Evolutionary conservation across 2,329 filamentous ascomycete species (phyloP).

Genomic region (Fusarium tricinctum): DNA sequence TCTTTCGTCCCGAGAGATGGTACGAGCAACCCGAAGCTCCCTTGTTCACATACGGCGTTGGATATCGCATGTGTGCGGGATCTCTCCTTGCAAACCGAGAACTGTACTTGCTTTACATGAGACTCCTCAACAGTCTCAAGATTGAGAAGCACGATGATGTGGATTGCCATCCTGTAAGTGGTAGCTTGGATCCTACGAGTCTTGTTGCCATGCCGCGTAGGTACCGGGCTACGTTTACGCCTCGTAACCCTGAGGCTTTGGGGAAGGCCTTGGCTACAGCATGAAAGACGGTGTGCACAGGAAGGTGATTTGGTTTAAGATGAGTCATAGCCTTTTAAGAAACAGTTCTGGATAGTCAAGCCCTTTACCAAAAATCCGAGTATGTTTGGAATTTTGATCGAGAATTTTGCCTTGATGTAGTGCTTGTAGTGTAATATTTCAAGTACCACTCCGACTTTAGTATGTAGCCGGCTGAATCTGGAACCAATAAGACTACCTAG

Average conservation of each 20-base stretch:
- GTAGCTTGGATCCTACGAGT: constrained; percentile 72
- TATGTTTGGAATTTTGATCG: too few relatives aligned
- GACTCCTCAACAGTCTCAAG: constrained; percentile 72
- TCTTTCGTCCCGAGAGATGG: constrained; percentile 72
- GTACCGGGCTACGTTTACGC: constrained; percentile 71
- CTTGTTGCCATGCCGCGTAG: constrained; percentile 71
- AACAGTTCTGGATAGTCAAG: too few relatives aligned
- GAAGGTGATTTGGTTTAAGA: too few relatives aligned
- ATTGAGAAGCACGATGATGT: constrained; percentile 67
- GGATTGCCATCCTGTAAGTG: constrained; percentile 70
- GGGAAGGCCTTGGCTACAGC: constrained; percentile 27
- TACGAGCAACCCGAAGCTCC: constrained; percentile 69
- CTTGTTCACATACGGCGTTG: constrained; percentile 75
- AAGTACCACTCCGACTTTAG: too few relatives aligned
- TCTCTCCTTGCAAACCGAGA: constrained; percentile 70
- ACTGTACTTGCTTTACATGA: constrained; percentile 74
- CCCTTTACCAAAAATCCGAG: too few relatives aligned
- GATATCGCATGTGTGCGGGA: constrained; percentile 77
- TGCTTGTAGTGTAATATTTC: too few relatives aligned
- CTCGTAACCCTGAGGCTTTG: constrained; percentile 54
- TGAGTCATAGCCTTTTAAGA: too few relatives aligned
- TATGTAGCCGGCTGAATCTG: too few relatives aligned
- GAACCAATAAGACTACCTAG: too few relatives aligned
- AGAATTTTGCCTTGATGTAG: too few relatives aligned
- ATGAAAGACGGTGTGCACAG: background rate